Percentiles rank a stretch among this genome's conserved stretches.
Evolutionary conservation across 1,139 yeast genomes (phyloP).

Genomic region (Lodderomyces elongisporus): DNA sequence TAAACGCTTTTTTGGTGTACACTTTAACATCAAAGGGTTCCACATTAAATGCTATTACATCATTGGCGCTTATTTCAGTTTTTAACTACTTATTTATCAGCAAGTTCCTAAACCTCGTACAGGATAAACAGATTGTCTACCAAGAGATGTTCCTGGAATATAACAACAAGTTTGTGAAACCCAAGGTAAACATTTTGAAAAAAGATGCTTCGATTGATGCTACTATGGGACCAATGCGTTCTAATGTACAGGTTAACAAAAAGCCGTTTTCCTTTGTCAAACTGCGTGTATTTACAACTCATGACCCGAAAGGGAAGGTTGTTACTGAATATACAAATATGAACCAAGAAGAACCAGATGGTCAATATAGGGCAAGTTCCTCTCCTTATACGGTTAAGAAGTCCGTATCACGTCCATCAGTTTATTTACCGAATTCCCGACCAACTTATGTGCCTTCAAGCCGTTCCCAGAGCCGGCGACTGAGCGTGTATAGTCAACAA

Average conservation of each 20-base stretch:
- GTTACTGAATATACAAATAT: slow-evolving; percentile 13
- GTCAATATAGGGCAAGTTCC: not conserved
- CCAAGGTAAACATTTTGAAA: slow-evolving; percentile 38
- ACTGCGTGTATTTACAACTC: slow-evolving; percentile 43
- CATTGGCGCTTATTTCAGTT: slow-evolving; percentile 33
- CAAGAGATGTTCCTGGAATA: slow-evolving; percentile 64
- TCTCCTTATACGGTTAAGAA: too few species aligned
- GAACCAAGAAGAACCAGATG: not conserved
- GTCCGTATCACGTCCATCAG: too few species aligned
- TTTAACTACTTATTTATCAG: slow-evolving; percentile 34
- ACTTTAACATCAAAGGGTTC: slow-evolving; percentile 29
- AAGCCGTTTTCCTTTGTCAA: slow-evolving; percentile 28
- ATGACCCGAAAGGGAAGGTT: slow-evolving; percentile 40
- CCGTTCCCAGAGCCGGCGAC: slow-evolving; percentile 1
- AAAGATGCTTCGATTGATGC: slow-evolving; percentile 42
- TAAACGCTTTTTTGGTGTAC: slow-evolving; percentile 36
- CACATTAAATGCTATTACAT: slow-evolving; percentile 32
- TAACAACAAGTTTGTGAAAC: slow-evolving; percentile 60
- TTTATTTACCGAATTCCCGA: too few species aligned
- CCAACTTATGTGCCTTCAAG: not conserved
- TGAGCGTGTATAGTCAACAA: too few species aligned
- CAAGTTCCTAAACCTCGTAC: slow-evolving; percentile 43
- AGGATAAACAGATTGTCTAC: slow-evolving; percentile 57
- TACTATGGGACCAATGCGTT: slow-evolving; percentile 36
- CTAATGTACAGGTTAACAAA: slow-evolving; percentile 26